Evolutionary conservation across 208 protist species (phyloP), one percentile per base, ranked within the genome.

Genomic region (Crithidia bombi): DNA sequence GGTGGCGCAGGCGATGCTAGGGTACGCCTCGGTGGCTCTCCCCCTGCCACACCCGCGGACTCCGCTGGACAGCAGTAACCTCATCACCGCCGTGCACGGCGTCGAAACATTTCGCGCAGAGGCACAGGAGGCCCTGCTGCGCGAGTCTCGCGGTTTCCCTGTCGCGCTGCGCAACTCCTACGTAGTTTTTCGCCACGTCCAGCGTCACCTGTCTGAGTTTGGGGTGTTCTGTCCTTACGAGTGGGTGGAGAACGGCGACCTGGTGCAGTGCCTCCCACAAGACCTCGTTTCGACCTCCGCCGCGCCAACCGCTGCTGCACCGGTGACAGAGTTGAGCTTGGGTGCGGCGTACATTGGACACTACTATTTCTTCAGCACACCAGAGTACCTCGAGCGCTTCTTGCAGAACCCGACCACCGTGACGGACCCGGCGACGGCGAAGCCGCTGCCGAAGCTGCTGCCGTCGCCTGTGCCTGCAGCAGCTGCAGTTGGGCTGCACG

Each of bases 161-260:
- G 64, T 84, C 6, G 52, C 69, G 32, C 69, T 94, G 11, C 28
- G 69, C n/a, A 72, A 87, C 35, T 62, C 75, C 3, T 90, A 88
- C 69, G 74, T 83, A 38, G 73, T 82, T 6, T 62, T 46, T 15
- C 51, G 33, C 9, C 14, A 79, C 38, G 41, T 92, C 19, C 69
- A 79, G 30, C 61, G 39, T 5, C 44, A 84, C 55, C 73, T 92
- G 19, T 93, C 87, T n/a, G 64, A 83, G 51, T 96, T 90, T 68
- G 38, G 65, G 36, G 83, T 76, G 65, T 96, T 85, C 74, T 96
- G 91, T 79, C 87, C 91, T 15, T 92, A 92, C 73, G 80, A 79
- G 56, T 96, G 91, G 91, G 58, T 80, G 17, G 75, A 90, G 44
- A 56, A 91, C 51, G 65, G 57, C 4, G 74, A 91, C 55, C 75